A percentile compares a stretch with the other conserved stretches of the same genome.
Conservation (phyloP, 2,329 filamentous ascomycete species). For the Microcera coccophila region DNA sequence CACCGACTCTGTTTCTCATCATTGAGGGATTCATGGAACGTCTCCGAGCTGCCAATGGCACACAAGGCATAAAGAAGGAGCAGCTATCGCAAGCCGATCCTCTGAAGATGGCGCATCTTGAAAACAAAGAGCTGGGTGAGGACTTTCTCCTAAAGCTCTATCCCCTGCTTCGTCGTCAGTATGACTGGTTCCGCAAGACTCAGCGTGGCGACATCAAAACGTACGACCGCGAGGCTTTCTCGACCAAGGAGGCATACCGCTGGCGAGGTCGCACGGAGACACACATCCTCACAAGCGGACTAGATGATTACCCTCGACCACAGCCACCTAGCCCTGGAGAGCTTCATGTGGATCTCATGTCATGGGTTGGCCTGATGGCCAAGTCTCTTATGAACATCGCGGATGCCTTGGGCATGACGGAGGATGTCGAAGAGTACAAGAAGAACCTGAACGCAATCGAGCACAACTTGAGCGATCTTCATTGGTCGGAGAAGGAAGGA, state of each 20-base stretch:
- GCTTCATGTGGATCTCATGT: conserved; percentile 89
- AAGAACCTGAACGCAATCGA: conserved; percentile 72
- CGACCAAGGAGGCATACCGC: conserved; percentile 85
- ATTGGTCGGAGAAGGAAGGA: conserved; percentile 78
- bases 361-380: conserved; percentile 97
- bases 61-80: conserved; percentile 40
- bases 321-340: conserved; percentile 94
- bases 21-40: conserved; percentile 81
- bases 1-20: conserved; percentile 88
- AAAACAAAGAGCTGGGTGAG: conserved; percentile 63
- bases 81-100: conserved; percentile 40
- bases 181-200: conserved; percentile 91
- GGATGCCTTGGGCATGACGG: conserved; percentile 65
- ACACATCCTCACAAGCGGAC: conserved; percentile 86
- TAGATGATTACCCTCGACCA: conserved; percentile 93
- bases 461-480: conserved; percentile 84
- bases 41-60: conserved; percentile 56
- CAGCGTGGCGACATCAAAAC: conserved; percentile 85
- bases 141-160: conserved; percentile 75
- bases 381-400: conserved; percentile 80
- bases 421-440: conserved; percentile 71
- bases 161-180: conserved; percentile 82
- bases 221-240: conserved; percentile 86
- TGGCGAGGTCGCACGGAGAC: conserved; percentile 87
- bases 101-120: conserved; percentile 61